Evolutionary conservation across 2,329 filamentous ascomycete species (phyloP).

Genomic region (Ophiocordyceps polyrhachis-furcata): DNA sequence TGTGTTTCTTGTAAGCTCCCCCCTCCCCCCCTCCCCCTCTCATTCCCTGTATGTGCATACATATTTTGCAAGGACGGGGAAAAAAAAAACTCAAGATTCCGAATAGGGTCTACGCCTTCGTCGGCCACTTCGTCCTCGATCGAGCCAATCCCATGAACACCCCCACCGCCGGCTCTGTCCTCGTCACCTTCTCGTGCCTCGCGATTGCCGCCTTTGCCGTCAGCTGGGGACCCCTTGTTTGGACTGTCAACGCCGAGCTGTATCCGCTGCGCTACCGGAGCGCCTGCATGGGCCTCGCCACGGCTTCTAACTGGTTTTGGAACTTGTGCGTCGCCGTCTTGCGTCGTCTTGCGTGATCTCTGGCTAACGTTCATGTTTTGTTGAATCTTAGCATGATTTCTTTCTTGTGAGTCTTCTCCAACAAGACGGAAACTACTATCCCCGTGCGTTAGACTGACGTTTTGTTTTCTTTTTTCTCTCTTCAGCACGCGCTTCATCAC

Average conservation of each 20-base stretch:
- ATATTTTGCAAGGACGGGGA: too few species aligned
- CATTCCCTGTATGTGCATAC: too few species aligned
- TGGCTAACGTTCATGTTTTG: neutral
- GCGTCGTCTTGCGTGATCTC: neutral
- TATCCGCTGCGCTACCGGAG: conserved; percentile 40
- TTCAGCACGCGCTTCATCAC: conserved; percentile 49
- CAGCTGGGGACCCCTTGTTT: conserved; percentile 52
- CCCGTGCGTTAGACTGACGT: neutral
- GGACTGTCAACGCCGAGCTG: conserved; percentile 45
- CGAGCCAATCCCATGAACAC: conserved; percentile 21
- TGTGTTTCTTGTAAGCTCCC: conserved; percentile 24
- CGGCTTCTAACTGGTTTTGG: conserved; percentile 43
- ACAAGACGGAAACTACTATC: too few species aligned
- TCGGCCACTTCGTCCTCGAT: conserved; percentile 26
- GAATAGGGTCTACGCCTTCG: conserved; percentile 25
- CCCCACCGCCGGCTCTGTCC: conserved; percentile 32
- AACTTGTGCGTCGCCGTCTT: conserved; percentile 29
- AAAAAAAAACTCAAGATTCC: neutral
- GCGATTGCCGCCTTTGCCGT: conserved; percentile 50
- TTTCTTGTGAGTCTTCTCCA: conserved; percentile 22
- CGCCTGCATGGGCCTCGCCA: conserved; percentile 35
- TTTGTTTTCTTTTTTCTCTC: neutral
- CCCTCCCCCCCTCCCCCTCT: too few species aligned
- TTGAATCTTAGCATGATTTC: conserved; percentile 17
- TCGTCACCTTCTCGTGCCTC: conserved; percentile 51